Base-by-base conservation (phyloP, 176 grass and related monocot species). In the Oryza coarctata region DNA sequence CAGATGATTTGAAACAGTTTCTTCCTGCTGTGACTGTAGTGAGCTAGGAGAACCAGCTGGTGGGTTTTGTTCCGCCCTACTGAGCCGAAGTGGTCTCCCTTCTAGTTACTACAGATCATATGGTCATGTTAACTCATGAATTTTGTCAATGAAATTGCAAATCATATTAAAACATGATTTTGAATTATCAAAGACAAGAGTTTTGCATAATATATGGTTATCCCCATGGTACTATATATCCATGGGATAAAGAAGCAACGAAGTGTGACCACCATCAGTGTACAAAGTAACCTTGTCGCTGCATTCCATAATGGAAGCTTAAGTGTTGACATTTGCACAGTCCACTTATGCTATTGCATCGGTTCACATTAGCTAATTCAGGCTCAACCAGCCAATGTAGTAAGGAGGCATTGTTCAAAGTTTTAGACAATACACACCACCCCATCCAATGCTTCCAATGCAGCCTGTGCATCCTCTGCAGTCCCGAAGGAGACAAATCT, bases 401-500 rank as follows among this genome's bases (percentile, higher is more conserved):
- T 0, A 55, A 69, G 52, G 62, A 22, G 38, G 5, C 29, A 66
- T 31, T 41, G 58, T n/a, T 27, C 43, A 57, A 41, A 41, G 12
- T 25, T 36, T 6, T n/a, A 57, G 25, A 36, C 0, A 41, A 35
- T 22, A 52, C 80, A 43, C 88, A 99, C 96, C 93, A 90, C 82
- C 90, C 87, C 96, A 49, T 99, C 86, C 89, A 95, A 73, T 67
- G 89, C 80, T 34, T 92, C 85, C 80, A 95, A 64, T 49, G 87
- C 93, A 77, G 93, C 88, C 55, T 85, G 74, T 36, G 90, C 93
- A 6, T 90, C 91, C 63, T 99, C 85, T 28, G 74, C 25, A 0
- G 96, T 95, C 7, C 40, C 65, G 64, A 99, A 99, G 6, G 96
- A 86, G 10, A 99, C 63, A 10, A 99, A 99, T 17, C 92, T 93